Conservation (phyloP, 345 rosid genomes). For the Euphorbia lathyris region DNA sequence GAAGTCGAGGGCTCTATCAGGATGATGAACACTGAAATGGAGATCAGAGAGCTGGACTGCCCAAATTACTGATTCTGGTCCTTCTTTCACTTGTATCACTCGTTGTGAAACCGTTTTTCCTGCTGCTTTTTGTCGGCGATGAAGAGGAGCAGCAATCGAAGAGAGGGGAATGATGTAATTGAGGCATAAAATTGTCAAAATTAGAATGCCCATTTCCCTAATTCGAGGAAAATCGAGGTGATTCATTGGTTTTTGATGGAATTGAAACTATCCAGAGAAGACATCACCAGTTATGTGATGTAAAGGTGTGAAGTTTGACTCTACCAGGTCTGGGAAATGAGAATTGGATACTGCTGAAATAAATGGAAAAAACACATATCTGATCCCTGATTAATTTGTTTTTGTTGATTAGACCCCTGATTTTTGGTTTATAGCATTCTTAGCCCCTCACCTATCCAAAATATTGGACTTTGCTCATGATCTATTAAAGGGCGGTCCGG, state of each 20-base stretch:
- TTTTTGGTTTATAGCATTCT: too few species aligned
- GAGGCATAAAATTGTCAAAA: conserved; percentile 5
- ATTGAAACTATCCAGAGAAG: too few species aligned
- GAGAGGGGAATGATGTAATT: not conserved
- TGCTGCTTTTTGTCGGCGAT: conserved; percentile 3
- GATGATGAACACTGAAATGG: conserved; percentile 93
- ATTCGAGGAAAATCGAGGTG: not conserved
- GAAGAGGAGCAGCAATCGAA: not conserved
- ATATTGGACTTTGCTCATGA: too few species aligned
- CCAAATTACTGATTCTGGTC: conserved; percentile 76
- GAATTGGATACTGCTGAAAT: not conserved
- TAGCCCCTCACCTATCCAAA: too few species aligned
- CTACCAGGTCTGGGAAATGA: not conserved
- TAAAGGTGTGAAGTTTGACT: not conserved
- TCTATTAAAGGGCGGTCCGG: too few species aligned
- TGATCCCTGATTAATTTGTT: too few species aligned
- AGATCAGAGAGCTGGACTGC: conserved; percentile 97
- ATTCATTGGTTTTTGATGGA: not conserved
- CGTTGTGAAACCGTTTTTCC: conserved; percentile 12
- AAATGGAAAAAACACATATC: too few species aligned
- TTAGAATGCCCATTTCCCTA: not conserved
- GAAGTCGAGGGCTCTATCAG: conserved; percentile 78
- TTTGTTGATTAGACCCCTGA: too few species aligned
- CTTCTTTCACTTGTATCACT: conserved; percentile 53
- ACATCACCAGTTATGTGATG: not conserved